Base-by-base conservation (phyloP, 2,329 filamentous ascomycete species). In the Xylariaceae sp. region DNA sequence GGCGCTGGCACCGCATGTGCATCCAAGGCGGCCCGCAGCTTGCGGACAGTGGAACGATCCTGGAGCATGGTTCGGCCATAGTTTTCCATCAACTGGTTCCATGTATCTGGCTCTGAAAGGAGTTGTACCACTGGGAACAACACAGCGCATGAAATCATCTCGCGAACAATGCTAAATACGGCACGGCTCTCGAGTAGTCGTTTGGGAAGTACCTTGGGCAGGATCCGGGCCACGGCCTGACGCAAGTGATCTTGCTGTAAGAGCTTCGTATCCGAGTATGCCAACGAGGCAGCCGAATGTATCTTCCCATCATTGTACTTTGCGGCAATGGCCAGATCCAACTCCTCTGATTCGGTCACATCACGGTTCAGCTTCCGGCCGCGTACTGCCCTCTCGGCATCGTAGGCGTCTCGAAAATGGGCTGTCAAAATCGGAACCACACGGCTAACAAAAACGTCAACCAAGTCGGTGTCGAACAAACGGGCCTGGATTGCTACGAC, bases 41-140 rank as follows among this genome's bases (percentile, higher is more conserved):
- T 96, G 58, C 90, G 87, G 45, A 99, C 93, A 0, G 92, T 97
- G 64, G 96, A 97, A 44, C 95, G 86, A 72, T 99, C 95, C 73
- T 97, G 94, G 48, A 99, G 80, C 78, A 96, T 88, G 30, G 88
- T 88, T 53, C 90, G 87, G 15, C 92, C 89, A 74, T 88, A 91
- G 58, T 88, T 92, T 74, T 97, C 93, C 81, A 97, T 91, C 61
- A 96, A 75, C 73, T 97, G 92, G 69, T 99, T 97, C 93, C 93
- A 99, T 7, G 89, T 96, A 76, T 99, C 95, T 1, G 95, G 92
- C 67, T 99, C 93, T 4, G 90, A 85, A 15, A 99, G 78, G 62
- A 92, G 78, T 67, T 88, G 86, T 71, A 97, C 81, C 18, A 95
- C 77, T 0, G 94, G 94, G 48, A 86, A 87, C 44, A 99, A 78